Evolutionary conservation across 257 asterid species (phyloP).

Genomic region (Penstemon newberryi): DNA sequence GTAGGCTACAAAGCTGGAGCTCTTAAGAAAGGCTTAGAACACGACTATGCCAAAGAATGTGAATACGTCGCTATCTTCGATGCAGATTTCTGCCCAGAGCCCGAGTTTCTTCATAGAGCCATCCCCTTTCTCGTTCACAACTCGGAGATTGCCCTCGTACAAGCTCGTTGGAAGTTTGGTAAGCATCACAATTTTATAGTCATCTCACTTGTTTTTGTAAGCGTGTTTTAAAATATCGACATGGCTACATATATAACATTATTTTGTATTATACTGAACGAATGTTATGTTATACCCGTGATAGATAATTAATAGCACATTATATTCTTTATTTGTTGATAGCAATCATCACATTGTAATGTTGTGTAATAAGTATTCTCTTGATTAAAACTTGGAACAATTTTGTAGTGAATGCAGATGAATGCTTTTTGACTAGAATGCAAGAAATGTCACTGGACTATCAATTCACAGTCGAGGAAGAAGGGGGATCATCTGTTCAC

Average conservation of each 20-base stretch:
- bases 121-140: constrained; percentile 59
- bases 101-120: constrained; percentile 52
- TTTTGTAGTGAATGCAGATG: constrained; percentile 63
- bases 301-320: too few relatives aligned
- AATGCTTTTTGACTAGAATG: constrained; percentile 74
- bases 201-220: neutral
- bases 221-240: too few relatives aligned
- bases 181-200: constrained; percentile 14
- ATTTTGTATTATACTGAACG: too few relatives aligned
- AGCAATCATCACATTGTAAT: too few relatives aligned
- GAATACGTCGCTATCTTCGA: constrained; percentile 69
- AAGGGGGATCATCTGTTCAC: constrained; percentile 65
- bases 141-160: constrained; percentile 54
- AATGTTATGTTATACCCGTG: too few relatives aligned
- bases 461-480: constrained; percentile 67
- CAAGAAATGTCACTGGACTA: constrained; percentile 69
- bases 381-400: neutral
- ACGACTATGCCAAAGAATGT: constrained; percentile 45
- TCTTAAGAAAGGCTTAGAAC: constrained; percentile 54
- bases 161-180: constrained; percentile 78
- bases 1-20: constrained; percentile 74
- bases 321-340: too few relatives aligned
- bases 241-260: too few relatives aligned
- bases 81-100: constrained; percentile 71
- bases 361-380: too few relatives aligned